phyloP scores from a whole-genome alignment of 495 filamentous ascomycete genomes.

The Peziza echinospora region DNA sequence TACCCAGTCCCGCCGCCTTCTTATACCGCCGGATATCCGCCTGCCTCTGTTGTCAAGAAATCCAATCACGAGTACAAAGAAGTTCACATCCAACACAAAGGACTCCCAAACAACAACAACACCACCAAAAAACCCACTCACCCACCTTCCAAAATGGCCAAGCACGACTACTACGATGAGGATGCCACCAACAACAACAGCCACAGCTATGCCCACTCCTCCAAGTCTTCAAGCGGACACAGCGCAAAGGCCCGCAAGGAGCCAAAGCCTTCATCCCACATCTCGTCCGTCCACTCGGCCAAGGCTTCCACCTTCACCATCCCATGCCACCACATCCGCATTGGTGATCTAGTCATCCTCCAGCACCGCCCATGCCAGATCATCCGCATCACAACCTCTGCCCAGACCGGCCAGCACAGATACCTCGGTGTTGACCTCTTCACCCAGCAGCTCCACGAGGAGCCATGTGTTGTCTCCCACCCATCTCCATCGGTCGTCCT shows the following conservation, averaged over 20 bases:
- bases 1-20: not conserved
- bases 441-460: constrained; percentile 98
- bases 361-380: constrained; percentile 99
- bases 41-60: not conserved
- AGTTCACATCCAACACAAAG: constrained; percentile 15
- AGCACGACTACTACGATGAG: constrained; percentile 14
- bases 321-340: constrained; percentile 96
- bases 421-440: constrained; percentile 99
- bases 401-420: constrained; percentile 95
- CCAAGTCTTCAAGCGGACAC: not conserved
- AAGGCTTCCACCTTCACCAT: constrained; percentile 72
- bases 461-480: constrained; percentile 94
- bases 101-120: constrained; percentile 18
- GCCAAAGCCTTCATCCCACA: constrained; percentile 10
- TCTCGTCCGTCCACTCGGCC: constrained; percentile 27
- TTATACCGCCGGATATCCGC: too few relatives aligned
- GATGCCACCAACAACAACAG: constrained; percentile 3
- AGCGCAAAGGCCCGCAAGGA: not conserved
- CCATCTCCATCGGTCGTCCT: constrained; percentile 88
- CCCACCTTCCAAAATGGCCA: constrained; percentile 18
- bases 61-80: constrained; percentile 3
- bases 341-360: constrained; percentile 95
- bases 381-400: constrained; percentile 96
- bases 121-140: constrained; percentile 16
- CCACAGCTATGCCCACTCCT: not conserved